A percentile compares a stretch with the other conserved stretches of the same genome.
These are phyloP conservation scores for Fusarium clavum DNA, from an alignment of 2,329 filamentous ascomycete species.

Conservation along the genomic window DNA sequence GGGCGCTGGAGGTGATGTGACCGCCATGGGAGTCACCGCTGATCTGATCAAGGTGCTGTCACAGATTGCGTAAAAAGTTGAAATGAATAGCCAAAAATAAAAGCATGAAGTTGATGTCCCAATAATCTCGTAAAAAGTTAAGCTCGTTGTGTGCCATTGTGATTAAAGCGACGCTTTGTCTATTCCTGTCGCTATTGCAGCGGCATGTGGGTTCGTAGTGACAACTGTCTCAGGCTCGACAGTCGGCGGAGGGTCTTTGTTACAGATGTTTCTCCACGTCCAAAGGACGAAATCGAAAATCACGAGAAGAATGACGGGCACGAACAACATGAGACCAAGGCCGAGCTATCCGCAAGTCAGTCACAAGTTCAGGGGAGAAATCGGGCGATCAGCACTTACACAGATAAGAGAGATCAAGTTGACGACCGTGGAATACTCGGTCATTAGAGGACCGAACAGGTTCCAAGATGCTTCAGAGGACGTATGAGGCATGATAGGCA, in stretches of 20 bases:
- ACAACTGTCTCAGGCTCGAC: conserved; percentile 31
- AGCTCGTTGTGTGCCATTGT: conserved; percentile 8
- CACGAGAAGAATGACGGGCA: conserved; percentile 62
- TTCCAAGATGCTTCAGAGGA: conserved; percentile 42
- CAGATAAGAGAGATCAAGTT: conserved; percentile 54
- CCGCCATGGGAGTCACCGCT: conserved; percentile 96
- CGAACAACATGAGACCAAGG: conserved; percentile 59
- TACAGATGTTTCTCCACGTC: conserved; percentile 60
- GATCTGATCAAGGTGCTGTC: conserved; percentile 91
- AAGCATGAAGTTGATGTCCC: conserved; percentile 19
- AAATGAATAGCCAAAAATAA: conserved; percentile 36
- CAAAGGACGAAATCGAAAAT: conserved; percentile 64
- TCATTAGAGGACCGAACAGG: conserved; percentile 43
- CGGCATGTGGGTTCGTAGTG: conserved; percentile 37
- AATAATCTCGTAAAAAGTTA: neutral
- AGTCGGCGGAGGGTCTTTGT: conserved; percentile 24
- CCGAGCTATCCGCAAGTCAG: conserved; percentile 52
- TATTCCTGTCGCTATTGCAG: conserved; percentile 41
- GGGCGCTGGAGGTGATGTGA: conserved; percentile 93
- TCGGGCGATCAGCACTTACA: conserved; percentile 46
- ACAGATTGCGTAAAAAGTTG: conserved; percentile 65
- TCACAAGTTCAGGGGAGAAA: conserved; percentile 10
- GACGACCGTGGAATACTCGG: conserved; percentile 50
- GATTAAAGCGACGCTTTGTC: conserved; percentile 40
- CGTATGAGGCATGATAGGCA: conserved; percentile 45